Conservation (phyloP, 2,329 filamentous ascomycete species). For the Xylaria multiplex region DNA sequence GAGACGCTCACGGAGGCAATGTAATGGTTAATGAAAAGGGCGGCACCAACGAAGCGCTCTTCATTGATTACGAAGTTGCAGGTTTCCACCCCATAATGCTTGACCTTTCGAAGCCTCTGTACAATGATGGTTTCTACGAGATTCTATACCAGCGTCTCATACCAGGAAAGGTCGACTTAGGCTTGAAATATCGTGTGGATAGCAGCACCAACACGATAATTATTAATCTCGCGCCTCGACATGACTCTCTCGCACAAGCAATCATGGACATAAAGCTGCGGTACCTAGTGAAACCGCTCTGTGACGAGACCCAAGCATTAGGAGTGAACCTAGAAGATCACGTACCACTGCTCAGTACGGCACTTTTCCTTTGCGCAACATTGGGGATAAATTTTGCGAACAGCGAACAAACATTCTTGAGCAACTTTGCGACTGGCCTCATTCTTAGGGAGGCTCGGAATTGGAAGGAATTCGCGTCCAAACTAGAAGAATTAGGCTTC, state of each 20-base stretch:
- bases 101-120: conserved; percentile 32
- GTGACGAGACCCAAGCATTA: conserved; percentile 5
- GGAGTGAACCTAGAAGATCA: conserved; percentile 17
- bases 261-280: conserved; percentile 33
- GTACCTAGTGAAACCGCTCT: conserved; percentile 31
- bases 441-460: conserved; percentile 7
- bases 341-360: conserved; percentile 13
- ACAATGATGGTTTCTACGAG: conserved; percentile 31
- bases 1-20: conserved; percentile 26
- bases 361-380: conserved; percentile 24
- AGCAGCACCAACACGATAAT: conserved; percentile 10
- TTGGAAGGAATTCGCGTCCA: not conserved
- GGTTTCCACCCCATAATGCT: conserved; percentile 34
- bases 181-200: conserved; percentile 1
- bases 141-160: conserved; percentile 6
- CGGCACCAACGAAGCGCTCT: conserved; percentile 9
- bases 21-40: conserved; percentile 26
- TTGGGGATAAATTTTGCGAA: not conserved
- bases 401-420: conserved; percentile 13
- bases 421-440: conserved; percentile 17
- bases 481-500: conserved; percentile 13
- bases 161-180: not conserved
- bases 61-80: conserved; percentile 26
- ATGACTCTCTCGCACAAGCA: conserved; percentile 26
- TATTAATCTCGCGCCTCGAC: conserved; percentile 6